phyloP scores from a whole-genome alignment of 169 alveolate genomes.

The Theileria annulata region DNA sequence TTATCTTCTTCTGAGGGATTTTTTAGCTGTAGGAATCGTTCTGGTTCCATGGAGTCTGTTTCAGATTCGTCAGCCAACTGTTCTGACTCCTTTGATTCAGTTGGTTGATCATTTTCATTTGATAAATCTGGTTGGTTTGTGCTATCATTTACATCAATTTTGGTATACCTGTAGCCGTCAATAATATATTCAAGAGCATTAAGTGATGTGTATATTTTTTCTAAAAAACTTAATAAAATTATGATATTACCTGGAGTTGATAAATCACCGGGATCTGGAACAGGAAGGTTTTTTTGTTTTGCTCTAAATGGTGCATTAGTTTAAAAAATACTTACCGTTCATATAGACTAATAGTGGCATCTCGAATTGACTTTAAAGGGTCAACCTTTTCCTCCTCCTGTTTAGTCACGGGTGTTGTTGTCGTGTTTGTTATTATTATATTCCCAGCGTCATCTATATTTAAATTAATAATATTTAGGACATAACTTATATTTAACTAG shows the following conservation, averaged over 20 bases:
- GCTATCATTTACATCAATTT: conserved; percentile 25
- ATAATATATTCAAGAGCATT: conserved; percentile 50
- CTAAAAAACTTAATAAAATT: conserved; percentile 12
- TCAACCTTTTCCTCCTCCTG: conserved; percentile 39
- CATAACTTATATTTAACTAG: neutral
- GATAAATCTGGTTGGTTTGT: neutral
- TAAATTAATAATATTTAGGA: too few relatives aligned
- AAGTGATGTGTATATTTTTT: conserved; percentile 51
- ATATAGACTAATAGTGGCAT: conserved; percentile 48
- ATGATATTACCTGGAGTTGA: conserved; percentile 31
- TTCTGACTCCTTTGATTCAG: neutral
- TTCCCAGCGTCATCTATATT: conserved; percentile 34
- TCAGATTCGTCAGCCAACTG: neutral
- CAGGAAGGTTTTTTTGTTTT: conserved; percentile 55
- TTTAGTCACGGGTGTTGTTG: conserved; percentile 9
- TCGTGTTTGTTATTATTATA: conserved; percentile 51
- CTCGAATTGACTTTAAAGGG: conserved; percentile 46
- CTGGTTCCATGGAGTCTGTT: conserved; percentile 9
- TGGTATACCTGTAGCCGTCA: conserved; percentile 54
- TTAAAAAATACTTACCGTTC: conserved; percentile 41
- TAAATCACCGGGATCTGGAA: conserved; percentile 56
- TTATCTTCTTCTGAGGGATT: conserved; percentile 26
- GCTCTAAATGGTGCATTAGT: conserved; percentile 34
- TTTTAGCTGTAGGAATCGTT: conserved; percentile 33
- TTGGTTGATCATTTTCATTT: neutral